phyloP scores from a whole-genome alignment of 768 basidiomycete genomes.

The Mycena vulgaris region DNA sequence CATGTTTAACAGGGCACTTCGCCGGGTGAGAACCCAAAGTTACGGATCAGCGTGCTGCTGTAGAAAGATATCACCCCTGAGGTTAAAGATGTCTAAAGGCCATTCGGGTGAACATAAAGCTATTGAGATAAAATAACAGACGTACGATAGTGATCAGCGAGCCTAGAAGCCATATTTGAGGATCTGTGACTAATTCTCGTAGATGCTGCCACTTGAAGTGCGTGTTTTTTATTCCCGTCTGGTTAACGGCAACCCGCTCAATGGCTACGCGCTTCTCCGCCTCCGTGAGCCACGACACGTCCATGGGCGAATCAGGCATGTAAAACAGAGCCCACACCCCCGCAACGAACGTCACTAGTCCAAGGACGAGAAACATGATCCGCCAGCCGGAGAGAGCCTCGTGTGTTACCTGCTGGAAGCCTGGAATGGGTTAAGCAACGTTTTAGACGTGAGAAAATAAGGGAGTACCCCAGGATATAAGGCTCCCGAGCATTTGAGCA shows the following conservation, averaged over 20 bases:
- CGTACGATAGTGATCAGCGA: constrained; percentile 25
- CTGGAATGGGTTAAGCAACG: constrained; percentile 1
- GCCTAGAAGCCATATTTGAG: constrained; percentile 35
- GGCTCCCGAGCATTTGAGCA: constrained; percentile 36
- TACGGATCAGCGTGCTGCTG: constrained; percentile 36
- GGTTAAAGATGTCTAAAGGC: constrained; percentile 15
- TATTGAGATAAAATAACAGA: background rate
- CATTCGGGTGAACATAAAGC: background rate
- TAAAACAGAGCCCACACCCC: constrained; percentile 29
- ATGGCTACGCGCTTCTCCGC: constrained; percentile 37
- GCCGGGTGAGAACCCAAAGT: constrained; percentile 35
- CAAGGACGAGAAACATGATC: constrained; percentile 38
- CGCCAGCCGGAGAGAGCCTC: constrained; percentile 38
- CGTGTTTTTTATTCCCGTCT: constrained; percentile 44
- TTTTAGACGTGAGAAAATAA: background rate
- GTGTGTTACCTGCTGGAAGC: constrained; percentile 35
- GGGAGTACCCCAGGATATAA: constrained; percentile 32
- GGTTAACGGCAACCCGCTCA: constrained; percentile 38
- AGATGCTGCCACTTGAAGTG: constrained; percentile 40
- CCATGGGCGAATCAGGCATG: constrained; percentile 39
- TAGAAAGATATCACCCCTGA: constrained; percentile 37
- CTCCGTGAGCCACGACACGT: constrained; percentile 36
- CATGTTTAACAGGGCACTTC: constrained; percentile 36
- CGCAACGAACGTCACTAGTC: constrained; percentile 25
- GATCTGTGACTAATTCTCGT: constrained; percentile 29